phyloP scores from a whole-genome alignment of 2,329 filamentous ascomycete species.

The Phaeosphaeria sp. region DNA sequence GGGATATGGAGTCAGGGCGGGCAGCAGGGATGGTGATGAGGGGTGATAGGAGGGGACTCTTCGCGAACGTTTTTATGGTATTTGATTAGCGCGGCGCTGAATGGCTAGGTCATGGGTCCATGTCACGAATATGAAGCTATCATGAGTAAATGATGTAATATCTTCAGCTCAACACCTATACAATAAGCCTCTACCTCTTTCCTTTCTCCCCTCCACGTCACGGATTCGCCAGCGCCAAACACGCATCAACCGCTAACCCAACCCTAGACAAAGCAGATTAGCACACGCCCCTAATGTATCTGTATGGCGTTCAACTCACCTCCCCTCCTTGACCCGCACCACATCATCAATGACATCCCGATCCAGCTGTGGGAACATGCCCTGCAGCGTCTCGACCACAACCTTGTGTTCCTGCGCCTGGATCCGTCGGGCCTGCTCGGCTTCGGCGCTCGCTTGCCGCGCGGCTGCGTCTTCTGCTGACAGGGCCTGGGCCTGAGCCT shows the following conservation, averaged over 20 bases:
- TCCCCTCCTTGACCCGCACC: slow-evolving; percentile 91
- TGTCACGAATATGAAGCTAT: no score
- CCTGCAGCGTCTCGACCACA: slow-evolving; percentile 89
- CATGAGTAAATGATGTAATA: no score
- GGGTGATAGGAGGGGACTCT: no score
- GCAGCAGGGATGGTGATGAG: neutral
- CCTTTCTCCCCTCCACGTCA: slow-evolving; percentile 5
- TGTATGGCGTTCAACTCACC: no score
- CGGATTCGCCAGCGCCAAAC: slow-evolving; percentile 53
- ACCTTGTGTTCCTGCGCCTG: slow-evolving; percentile 85
- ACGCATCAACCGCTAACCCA: slow-evolving; percentile 56
- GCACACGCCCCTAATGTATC: no score
- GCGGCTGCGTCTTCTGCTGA: slow-evolving; percentile 88
- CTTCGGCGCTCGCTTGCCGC: slow-evolving; percentile 87
- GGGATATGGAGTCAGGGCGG: neutral
- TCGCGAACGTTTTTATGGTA: no score
- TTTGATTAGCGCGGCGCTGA: neutral
- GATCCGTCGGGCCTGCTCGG: slow-evolving; percentile 83
- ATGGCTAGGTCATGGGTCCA: neutral
- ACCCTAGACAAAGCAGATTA: slow-evolving; percentile 40
- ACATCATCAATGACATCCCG: slow-evolving; percentile 96
- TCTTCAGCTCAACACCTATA: no score
- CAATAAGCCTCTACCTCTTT: no score
- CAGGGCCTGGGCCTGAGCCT: slow-evolving; percentile 48
- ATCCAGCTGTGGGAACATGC: slow-evolving; percentile 97